Evolutionary conservation across 2,329 filamentous ascomycete genomes (phyloP).

Genomic region (Verticillium zaregamsianum): DNA sequence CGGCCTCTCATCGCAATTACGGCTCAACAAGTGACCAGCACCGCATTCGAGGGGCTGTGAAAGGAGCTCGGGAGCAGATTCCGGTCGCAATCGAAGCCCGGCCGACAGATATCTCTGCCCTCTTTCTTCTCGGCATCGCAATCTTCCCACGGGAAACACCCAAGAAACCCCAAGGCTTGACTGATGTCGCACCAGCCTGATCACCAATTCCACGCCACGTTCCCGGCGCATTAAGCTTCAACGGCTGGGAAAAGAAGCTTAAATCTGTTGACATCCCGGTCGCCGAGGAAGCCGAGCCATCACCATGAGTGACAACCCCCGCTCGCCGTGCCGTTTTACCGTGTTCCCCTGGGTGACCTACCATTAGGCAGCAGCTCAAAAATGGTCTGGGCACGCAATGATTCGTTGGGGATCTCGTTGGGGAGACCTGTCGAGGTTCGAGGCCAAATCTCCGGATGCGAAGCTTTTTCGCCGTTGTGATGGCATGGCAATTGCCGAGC

Average conservation of each 20-base stretch:
- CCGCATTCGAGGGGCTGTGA: neutral
- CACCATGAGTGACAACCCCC: neutral
- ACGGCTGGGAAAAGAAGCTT: neutral
- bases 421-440: neutral
- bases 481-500: too few species aligned
- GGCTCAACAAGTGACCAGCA: neutral
- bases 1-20: neutral
- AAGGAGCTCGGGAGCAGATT: neutral
- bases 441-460: neutral
- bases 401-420: neutral
- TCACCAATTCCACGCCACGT: neutral
- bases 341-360: neutral
- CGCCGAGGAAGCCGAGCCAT: neutral
- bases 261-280: neutral
- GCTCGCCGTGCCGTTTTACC: neutral
- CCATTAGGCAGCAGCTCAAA: neutral
- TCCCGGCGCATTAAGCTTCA: neutral
- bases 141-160: too few species aligned
- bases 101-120: too few species aligned
- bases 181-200: neutral
- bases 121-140: too few species aligned
- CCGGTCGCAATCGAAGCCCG: too few species aligned
- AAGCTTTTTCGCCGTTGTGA: too few species aligned
- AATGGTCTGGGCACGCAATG: neutral
- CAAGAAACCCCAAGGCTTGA: neutral